phyloP scores from a whole-genome alignment of 2,329 filamentous ascomycete species.

The Graphilbum sp. region DNA sequence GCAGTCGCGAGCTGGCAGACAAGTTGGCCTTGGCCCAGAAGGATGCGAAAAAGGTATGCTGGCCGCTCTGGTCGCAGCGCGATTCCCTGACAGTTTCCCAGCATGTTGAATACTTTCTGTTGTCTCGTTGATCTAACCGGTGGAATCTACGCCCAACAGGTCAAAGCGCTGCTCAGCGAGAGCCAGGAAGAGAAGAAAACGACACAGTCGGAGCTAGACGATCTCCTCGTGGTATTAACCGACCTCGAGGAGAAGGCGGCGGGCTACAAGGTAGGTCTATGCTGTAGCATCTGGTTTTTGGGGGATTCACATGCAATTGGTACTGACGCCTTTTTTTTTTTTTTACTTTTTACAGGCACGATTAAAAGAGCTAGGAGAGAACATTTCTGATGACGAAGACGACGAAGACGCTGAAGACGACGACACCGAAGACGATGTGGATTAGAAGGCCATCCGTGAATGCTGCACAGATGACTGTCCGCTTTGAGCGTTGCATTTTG shows the following conservation, averaged over 20 bases:
- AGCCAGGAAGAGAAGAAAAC: constrained; percentile 47
- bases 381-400: constrained; percentile 59
- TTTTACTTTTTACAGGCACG: constrained; percentile 34
- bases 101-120: too few relatives aligned
- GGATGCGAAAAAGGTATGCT: constrained; percentile 13
- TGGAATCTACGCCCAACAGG: constrained; percentile 10
- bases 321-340: too few relatives aligned
- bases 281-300: too few relatives aligned
- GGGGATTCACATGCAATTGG: too few relatives aligned
- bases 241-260: constrained; percentile 64
- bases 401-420: constrained; percentile 34
- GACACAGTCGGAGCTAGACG: constrained; percentile 60
- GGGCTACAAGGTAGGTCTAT: constrained; percentile 50
- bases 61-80: too few relatives aligned
- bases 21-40: constrained; percentile 15
- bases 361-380: constrained; percentile 49
- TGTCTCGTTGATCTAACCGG: too few relatives aligned
- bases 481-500: too few relatives aligned
- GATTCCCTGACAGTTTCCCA: too few relatives aligned
- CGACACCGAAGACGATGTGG: constrained; percentile 14
- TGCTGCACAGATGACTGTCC: too few relatives aligned
- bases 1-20: constrained; percentile 15
- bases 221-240: constrained; percentile 65
- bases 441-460: constrained; percentile 9
- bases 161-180: constrained; percentile 19